Conservation (phyloP, 257 asterid genomes). For the Solanum rostratum region DNA sequence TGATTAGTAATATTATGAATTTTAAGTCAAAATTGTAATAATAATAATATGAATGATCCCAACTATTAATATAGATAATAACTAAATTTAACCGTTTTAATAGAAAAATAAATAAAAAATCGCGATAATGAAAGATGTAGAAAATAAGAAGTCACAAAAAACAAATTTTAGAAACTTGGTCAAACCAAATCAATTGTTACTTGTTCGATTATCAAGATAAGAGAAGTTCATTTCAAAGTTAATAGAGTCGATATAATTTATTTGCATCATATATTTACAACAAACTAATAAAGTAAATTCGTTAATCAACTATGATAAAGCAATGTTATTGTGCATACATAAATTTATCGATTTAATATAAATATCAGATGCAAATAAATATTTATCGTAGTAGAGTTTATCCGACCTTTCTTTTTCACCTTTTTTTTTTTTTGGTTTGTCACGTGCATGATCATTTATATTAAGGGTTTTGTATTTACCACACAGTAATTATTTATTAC, state of each 20-base stretch:
- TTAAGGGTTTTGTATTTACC: background rate
- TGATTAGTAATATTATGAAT: no score
- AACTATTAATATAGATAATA: no score
- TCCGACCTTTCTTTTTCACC: background rate
- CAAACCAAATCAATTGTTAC: background rate
- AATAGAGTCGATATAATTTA: no score
- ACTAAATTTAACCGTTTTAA: no score
- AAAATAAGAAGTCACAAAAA: background rate
- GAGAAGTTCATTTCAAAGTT: no score
- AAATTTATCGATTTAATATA: background rate
- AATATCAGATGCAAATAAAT: background rate
- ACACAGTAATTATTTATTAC: background rate
- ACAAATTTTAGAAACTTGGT: background rate
- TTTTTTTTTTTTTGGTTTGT: background rate
- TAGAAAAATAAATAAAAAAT: no score
- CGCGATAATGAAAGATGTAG: fast-evolving
- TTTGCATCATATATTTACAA: no score
- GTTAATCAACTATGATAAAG: background rate
- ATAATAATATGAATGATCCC: no score
- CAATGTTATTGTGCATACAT: background rate
- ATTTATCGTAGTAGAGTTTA: background rate
- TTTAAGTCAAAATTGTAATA: no score
- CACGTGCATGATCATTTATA: background rate
- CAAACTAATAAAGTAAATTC: background rate
- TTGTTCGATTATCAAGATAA: background rate